Percentiles rank a stretch among this genome's conserved stretches.
Evolutionary conservation across 2,329 filamentous ascomycete species (phyloP).

Genomic region (Paraconiothyrium brasiliense): DNA sequence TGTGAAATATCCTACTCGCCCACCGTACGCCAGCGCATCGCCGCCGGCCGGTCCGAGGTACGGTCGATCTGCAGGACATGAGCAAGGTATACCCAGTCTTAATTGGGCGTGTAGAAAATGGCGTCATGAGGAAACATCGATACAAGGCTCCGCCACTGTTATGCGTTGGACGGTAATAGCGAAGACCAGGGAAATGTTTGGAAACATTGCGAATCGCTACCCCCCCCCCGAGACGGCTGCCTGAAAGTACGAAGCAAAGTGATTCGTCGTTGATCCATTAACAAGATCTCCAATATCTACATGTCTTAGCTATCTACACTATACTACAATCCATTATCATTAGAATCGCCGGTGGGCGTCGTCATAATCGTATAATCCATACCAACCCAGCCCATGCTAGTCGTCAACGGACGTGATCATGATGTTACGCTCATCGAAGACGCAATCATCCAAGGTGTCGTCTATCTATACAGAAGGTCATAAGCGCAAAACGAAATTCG

Average conservation of each 20-base stretch:
- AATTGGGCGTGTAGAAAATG: not conserved
- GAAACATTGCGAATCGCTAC: no score
- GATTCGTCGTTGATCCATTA: not conserved
- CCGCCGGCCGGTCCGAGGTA: not conserved
- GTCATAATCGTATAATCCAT: conserved; percentile 21
- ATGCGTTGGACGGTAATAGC: not conserved
- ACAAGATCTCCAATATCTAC: conserved; percentile 3
- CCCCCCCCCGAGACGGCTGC: not conserved
- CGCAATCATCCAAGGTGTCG: conserved; percentile 29
- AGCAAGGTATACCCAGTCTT: not conserved
- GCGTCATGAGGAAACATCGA: not conserved
- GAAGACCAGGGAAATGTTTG: no score
- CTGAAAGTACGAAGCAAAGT: not conserved
- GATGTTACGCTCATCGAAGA: conserved; percentile 41
- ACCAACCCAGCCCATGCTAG: conserved; percentile 17
- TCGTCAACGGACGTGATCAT: conserved; percentile 31
- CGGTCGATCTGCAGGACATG: conserved; percentile 4
- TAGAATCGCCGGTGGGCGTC: conserved; percentile 18
- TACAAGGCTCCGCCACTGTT: not conserved
- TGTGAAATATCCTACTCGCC: conserved; percentile 10
- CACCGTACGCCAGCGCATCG: conserved; percentile 3
- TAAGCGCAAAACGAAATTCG: conserved; percentile 22
- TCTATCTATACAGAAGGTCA: conserved; percentile 32
- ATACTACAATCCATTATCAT: conserved; percentile 28
- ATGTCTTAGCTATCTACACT: conserved; percentile 15